A percentile compares a stretch with the other conserved stretches of the same genome.
Evolutionary conservation across 768 basidiomycete genomes (phyloP).

Genomic region (Suillus weaverae): DNA sequence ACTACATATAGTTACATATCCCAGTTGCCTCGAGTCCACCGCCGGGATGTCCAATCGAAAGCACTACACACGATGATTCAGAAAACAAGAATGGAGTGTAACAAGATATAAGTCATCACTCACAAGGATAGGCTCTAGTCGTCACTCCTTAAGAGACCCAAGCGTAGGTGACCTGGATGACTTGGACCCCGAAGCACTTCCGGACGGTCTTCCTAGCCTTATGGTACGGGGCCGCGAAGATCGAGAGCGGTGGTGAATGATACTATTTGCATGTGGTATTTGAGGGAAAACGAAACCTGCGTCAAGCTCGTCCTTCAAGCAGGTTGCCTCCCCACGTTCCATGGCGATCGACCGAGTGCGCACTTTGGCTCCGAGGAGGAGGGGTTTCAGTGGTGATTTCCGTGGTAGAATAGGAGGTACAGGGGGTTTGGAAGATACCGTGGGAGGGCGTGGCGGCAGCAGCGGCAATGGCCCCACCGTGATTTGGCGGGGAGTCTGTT

Average conservation of each 20-base stretch:
- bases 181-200: slow-evolving; percentile 1
- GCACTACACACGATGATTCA: not conserved
- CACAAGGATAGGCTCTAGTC: not conserved
- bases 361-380: slow-evolving; percentile 30
- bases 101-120: not conserved
- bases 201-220: slow-evolving; percentile 2
- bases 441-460: slow-evolving; percentile 2
- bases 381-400: slow-evolving; percentile 11
- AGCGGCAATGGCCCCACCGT: slow-evolving; percentile 15
- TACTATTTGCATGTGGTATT: not conserved
- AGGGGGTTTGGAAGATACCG: slow-evolving; percentile 4
- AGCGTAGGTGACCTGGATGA: slow-evolving; percentile 10
- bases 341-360: slow-evolving; percentile 35
- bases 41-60: not conserved
- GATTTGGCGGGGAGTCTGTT: not conserved
- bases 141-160: slow-evolving; percentile 5
- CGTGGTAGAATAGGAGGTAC: not conserved
- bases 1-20: not conserved
- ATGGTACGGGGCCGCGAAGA: slow-evolving; percentile 5
- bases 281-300: slow-evolving; percentile 47
- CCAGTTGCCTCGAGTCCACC: not conserved
- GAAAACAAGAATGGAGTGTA: not conserved
- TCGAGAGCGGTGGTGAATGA: slow-evolving; percentile 14
- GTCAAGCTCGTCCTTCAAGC: slow-evolving; percentile 37
- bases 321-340: slow-evolving; percentile 38